Evolutionary conservation across 2,329 filamentous ascomycete genomes (phyloP).

Genomic region (Aspergillus novoparasiticus): DNA sequence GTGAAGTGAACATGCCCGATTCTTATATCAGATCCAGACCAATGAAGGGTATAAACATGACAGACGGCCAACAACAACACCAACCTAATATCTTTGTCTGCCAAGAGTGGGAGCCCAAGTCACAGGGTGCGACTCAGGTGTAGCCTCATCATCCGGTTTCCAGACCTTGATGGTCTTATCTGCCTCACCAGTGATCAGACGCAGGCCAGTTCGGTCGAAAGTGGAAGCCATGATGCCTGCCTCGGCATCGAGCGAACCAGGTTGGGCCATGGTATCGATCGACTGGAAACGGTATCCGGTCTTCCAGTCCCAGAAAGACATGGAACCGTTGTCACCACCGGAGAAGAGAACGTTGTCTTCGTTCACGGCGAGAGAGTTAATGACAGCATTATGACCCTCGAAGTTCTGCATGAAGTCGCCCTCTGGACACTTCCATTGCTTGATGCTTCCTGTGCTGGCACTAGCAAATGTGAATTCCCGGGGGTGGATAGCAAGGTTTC

Average conservation of each 20-base stretch:
- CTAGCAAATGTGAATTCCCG: slow-evolving; percentile 95
- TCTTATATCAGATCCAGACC: slow-evolving; percentile 25
- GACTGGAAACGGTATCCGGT: slow-evolving; percentile 89
- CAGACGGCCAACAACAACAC: slow-evolving; percentile 4
- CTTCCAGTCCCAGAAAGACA: slow-evolving; percentile 99
- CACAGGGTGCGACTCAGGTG: slow-evolving; percentile 85
- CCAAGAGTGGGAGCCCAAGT: slow-evolving; percentile 86
- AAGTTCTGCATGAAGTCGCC: slow-evolving; percentile 99
- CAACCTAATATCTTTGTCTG: slow-evolving; percentile 69
- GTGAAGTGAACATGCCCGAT: slow-evolving; percentile 13
- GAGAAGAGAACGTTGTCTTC: slow-evolving; percentile 95
- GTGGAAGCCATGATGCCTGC: slow-evolving; percentile 92
- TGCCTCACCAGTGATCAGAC: slow-evolving; percentile 90
- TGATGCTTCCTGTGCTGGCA: slow-evolving; percentile 89
- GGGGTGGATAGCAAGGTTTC: slow-evolving; percentile 80
- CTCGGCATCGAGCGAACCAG: slow-evolving; percentile 90
- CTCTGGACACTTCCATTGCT: slow-evolving; percentile 99
- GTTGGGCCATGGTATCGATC: slow-evolving; percentile 88
- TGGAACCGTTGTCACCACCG: slow-evolving; percentile 92
- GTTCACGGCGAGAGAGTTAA: slow-evolving; percentile 92
- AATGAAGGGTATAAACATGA: slow-evolving; percentile 20
- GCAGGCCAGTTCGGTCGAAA: slow-evolving; percentile 84
- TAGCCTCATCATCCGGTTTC: slow-evolving; percentile 90
- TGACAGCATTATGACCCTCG: slow-evolving; percentile 92
- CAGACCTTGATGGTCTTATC: slow-evolving; percentile 99